These are phyloP conservation scores for Blastobotrys robertii DNA, from an alignment of 805 yeast genomes.

Conservation along the genomic window DNA sequence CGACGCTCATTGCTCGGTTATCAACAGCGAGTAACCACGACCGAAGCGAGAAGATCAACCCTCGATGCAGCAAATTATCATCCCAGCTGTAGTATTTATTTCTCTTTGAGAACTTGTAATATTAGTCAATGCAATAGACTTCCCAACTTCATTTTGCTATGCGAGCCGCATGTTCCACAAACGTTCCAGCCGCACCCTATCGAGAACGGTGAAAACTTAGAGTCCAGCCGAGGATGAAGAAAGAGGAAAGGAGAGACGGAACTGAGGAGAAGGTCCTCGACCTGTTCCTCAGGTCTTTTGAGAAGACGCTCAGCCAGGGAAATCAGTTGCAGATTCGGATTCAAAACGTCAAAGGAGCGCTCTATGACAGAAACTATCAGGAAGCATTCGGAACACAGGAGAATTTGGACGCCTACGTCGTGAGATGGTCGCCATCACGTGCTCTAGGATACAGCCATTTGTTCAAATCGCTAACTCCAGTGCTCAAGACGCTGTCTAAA, in stretches of 20 bases:
- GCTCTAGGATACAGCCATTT: slow-evolving; percentile 65
- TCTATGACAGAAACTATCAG: slow-evolving; percentile 61
- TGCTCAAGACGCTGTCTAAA: slow-evolving; percentile 14
- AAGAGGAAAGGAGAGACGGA: not conserved
- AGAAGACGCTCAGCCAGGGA: slow-evolving; percentile 13
- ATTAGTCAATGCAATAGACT: too few relatives aligned
- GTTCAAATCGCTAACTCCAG: slow-evolving; percentile 41
- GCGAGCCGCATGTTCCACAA: not conserved
- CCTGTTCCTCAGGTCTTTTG: slow-evolving; percentile 21
- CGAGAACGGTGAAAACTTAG: not conserved
- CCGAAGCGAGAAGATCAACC: too few relatives aligned
- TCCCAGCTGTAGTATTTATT: too few relatives aligned
- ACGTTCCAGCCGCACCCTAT: not conserved
- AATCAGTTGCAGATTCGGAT: slow-evolving; percentile 34
- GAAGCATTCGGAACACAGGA: slow-evolving; percentile 56
- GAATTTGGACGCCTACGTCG: slow-evolving; percentile 66
- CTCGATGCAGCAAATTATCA: too few relatives aligned
- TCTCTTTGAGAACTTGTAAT: too few relatives aligned
- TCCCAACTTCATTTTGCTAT: not conserved
- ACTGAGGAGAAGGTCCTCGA: slow-evolving; percentile 15
- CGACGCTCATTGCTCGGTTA: slow-evolving; percentile 60
- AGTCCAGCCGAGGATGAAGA: not conserved
- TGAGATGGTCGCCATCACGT: slow-evolving; percentile 81
- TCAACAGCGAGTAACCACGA: slow-evolving; percentile 1
- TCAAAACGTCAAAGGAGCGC: slow-evolving; percentile 59